Conservation (phyloP, 495 filamentous ascomycete species). For the Penicillium verhagenii region DNA sequence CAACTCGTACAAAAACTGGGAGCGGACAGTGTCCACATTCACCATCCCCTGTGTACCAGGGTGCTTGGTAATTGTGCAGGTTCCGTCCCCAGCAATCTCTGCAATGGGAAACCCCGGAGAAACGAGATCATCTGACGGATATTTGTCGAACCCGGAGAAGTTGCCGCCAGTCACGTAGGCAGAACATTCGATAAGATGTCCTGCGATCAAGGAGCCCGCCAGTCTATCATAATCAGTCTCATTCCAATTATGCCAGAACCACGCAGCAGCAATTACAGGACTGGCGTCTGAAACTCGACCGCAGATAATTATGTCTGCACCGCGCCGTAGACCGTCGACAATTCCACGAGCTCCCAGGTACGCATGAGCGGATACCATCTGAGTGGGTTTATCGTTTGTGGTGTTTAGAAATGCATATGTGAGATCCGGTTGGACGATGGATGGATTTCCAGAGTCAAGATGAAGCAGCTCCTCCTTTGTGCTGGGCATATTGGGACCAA, state of each 20-base stretch:
- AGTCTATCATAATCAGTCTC: constrained; percentile 40
- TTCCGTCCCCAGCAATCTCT: constrained; percentile 30
- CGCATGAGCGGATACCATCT: constrained; percentile 32
- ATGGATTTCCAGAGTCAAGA: constrained; percentile 32
- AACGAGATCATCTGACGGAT: constrained; percentile 28
- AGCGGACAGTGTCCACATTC: constrained; percentile 43
- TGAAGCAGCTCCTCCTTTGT: constrained; percentile 32
- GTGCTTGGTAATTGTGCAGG: constrained; percentile 33
- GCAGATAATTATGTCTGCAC: constrained; percentile 55
- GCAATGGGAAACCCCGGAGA: constrained; percentile 40
- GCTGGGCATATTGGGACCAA: constrained; percentile 29
- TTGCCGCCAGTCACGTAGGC: constrained; percentile 53
- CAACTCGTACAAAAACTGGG: constrained; percentile 56
- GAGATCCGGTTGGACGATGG: constrained; percentile 5
- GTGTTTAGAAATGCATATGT: constrained; percentile 26
- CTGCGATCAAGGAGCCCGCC: constrained; percentile 45
- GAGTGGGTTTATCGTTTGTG: constrained; percentile 5
- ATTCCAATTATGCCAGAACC: constrained; percentile 46
- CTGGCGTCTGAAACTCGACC: constrained; percentile 52
- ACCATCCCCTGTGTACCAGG: constrained; percentile 22
- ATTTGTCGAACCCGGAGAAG: constrained; percentile 49
- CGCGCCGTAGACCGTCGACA: constrained; percentile 36
- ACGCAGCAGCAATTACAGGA: constrained; percentile 47
- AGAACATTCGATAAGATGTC: constrained; percentile 54
- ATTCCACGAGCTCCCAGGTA: constrained; percentile 52